A percentile compares a stretch with the other conserved stretches of the same genome.
Evolutionary conservation across 2,329 filamentous ascomycete genomes (phyloP).

Genomic region (Hansfordia pulvinata): DNA sequence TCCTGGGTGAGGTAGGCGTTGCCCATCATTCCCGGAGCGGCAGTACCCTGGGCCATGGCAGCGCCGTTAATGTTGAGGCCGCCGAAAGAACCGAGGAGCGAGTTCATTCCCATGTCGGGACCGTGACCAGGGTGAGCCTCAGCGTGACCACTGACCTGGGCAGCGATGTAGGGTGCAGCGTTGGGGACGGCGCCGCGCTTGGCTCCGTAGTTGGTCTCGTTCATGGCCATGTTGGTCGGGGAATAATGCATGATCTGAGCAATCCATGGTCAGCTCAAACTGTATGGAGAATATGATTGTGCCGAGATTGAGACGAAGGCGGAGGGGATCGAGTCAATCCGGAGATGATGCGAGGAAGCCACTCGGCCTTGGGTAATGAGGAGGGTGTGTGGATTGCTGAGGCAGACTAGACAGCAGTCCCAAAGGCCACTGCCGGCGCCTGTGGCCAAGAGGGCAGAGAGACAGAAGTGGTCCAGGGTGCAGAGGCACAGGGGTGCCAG

Average conservation of each 20-base stretch:
- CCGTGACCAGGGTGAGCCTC: slow-evolving; percentile 9
- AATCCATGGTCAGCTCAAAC: slow-evolving; percentile 1
- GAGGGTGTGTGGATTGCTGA: too few relatives aligned
- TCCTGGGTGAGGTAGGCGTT: slow-evolving; percentile 17
- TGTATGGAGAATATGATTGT: background rate
- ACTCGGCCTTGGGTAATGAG: too few relatives aligned
- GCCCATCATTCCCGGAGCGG: slow-evolving; percentile 15
- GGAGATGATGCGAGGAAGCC: too few relatives aligned
- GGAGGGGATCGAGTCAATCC: too few relatives aligned
- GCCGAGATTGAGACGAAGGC: too few relatives aligned
- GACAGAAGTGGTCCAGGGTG: too few relatives aligned
- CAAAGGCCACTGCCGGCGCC: too few relatives aligned
- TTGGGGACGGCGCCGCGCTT: slow-evolving; percentile 7
- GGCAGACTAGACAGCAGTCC: too few relatives aligned
- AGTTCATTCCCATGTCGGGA: slow-evolving; percentile 12
- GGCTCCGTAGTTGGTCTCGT: slow-evolving; percentile 11
- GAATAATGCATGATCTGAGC: background rate
- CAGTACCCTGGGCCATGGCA: slow-evolving; percentile 2
- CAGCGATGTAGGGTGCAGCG: slow-evolving; percentile 10
- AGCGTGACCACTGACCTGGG: slow-evolving; percentile 9
- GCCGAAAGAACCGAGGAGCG: slow-evolving; percentile 16
- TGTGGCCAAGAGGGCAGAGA: too few relatives aligned
- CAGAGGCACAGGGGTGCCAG: too few relatives aligned
- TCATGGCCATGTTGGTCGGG: slow-evolving; percentile 4
- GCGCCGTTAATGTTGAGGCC: slow-evolving; percentile 18